Percentiles rank a stretch among this genome's conserved stretches.
Evolutionary conservation across 2,329 filamentous ascomycete species (phyloP).

Genomic region (Curvularia spicifera): DNA sequence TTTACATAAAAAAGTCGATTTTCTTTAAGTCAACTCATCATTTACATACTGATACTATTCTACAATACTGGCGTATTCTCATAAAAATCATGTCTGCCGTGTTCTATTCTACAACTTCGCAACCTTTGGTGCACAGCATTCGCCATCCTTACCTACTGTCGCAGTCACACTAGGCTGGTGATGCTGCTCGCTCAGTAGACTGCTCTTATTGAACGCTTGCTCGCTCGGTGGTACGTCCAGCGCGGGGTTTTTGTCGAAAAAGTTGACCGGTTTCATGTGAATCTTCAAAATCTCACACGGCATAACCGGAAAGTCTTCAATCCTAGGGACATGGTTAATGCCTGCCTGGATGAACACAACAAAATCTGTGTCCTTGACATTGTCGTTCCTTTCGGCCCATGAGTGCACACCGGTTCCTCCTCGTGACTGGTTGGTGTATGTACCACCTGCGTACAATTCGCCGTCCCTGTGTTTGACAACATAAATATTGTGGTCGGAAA

Average conservation of each 20-base stretch:
- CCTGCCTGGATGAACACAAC: constrained; percentile 65
- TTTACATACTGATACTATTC: neutral
- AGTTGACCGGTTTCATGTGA: constrained; percentile 65
- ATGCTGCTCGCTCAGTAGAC: constrained; percentile 46
- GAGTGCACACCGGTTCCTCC: constrained; percentile 56
- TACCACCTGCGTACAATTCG: constrained; percentile 65
- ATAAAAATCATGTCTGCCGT: neutral
- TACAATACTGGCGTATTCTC: neutral
- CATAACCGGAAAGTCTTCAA: constrained; percentile 48
- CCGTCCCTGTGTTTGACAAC: constrained; percentile 64
- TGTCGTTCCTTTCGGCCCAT: constrained; percentile 60
- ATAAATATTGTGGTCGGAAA: constrained; percentile 65
- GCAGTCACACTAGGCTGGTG: constrained; percentile 47
- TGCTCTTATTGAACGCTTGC: constrained; percentile 56
- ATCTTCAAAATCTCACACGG: constrained; percentile 64
- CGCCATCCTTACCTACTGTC: constrained; percentile 44
- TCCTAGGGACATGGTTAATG: constrained; percentile 62
- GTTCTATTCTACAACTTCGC: constrained; percentile 11
- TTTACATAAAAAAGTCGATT: neutral
- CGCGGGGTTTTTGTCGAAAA: constrained; percentile 65
- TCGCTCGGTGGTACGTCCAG: constrained; percentile 63
- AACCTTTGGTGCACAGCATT: constrained; percentile 49
- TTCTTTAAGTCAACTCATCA: neutral
- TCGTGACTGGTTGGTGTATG: constrained; percentile 66
- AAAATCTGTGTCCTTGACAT: constrained; percentile 62